phyloP scores from a whole-genome alignment of 768 basidiomycete genomes.

The Inosperma sp. region DNA sequence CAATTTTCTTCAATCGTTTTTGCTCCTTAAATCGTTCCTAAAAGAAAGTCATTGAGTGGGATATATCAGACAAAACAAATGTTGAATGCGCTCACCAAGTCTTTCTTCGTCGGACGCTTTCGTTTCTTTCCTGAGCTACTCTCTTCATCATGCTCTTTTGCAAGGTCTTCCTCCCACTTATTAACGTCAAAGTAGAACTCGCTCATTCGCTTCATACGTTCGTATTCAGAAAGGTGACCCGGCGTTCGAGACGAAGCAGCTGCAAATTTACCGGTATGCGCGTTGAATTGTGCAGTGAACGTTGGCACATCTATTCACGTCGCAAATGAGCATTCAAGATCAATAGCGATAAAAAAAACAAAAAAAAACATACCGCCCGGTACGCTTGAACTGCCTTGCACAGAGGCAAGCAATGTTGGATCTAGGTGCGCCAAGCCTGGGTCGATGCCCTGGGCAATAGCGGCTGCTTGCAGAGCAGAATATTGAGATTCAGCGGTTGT shows the following conservation, averaged over 20 bases:
- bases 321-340: neutral
- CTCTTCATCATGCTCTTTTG: conserved; percentile 37
- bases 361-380: conserved; percentile 21
- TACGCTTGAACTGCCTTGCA: conserved; percentile 27
- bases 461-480: conserved; percentile 61
- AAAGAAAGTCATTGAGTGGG: conserved; percentile 10
- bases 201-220: conserved; percentile 81
- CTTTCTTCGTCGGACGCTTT: conserved; percentile 77
- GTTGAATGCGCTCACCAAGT: conserved; percentile 53
- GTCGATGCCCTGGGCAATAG: conserved; percentile 76
- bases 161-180: conserved; percentile 74
- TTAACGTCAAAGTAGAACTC: conserved; percentile 82
- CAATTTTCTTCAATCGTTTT: conserved; percentile 77
- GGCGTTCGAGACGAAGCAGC: conserved; percentile 65
- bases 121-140: conserved; percentile 64
- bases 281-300: conserved; percentile 74
- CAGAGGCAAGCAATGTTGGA: conserved; percentile 52
- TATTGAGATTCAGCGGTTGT: conserved; percentile 33
- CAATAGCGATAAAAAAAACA: neutral
- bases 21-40: conserved; percentile 84
- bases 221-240: conserved; percentile 72
- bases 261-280: conserved; percentile 75
- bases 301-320: conserved; percentile 32
- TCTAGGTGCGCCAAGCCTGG: conserved; percentile 78
- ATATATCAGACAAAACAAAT: conserved; percentile 1